phyloP scores from a whole-genome alignment of 2,329 filamentous ascomycete species.

The Cercospora janseana region DNA sequence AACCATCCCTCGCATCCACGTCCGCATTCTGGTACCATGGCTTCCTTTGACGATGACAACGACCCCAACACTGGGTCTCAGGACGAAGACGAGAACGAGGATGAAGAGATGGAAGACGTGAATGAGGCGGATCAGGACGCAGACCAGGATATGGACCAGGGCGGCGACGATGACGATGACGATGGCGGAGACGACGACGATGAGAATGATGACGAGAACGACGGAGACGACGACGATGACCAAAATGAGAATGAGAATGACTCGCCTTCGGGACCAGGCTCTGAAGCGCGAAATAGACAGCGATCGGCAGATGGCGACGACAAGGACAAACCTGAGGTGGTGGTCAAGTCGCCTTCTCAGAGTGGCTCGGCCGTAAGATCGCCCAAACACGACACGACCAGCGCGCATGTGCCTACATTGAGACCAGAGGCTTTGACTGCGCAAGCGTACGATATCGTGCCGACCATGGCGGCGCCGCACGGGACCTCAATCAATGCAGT shows the following conservation, averaged over 20 bases:
- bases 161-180: slow-evolving; percentile 41
- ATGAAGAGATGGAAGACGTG: slow-evolving; percentile 47
- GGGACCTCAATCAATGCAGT: slow-evolving; percentile 94
- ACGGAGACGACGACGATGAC: slow-evolving; percentile 39
- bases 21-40: slow-evolving; percentile 29
- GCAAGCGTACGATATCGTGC: slow-evolving; percentile 85
- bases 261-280: slow-evolving; percentile 43
- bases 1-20: background rate
- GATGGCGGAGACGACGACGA: slow-evolving; percentile 43
- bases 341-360: slow-evolving; percentile 50
- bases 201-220: slow-evolving; percentile 38
- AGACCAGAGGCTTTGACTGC: slow-evolving; percentile 77
- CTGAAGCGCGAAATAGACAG: slow-evolving; percentile 25
- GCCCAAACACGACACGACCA: slow-evolving; percentile 30
- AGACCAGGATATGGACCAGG: slow-evolving; percentile 40
- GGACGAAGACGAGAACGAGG: slow-evolving; percentile 48
- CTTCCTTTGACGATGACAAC: slow-evolving; percentile 49
- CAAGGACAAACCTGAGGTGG: slow-evolving; percentile 46
- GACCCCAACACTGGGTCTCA: slow-evolving; percentile 38
- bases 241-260: slow-evolving; percentile 48
- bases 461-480: slow-evolving; percentile 93
- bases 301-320: slow-evolving; percentile 11
- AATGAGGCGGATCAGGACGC: slow-evolving; percentile 41
- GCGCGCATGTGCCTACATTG: slow-evolving; percentile 45
- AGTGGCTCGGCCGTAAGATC: slow-evolving; percentile 37